Conservation (phyloP, 2,329 filamentous ascomycete species). For the Pseudogymnoascus sp. region DNA sequence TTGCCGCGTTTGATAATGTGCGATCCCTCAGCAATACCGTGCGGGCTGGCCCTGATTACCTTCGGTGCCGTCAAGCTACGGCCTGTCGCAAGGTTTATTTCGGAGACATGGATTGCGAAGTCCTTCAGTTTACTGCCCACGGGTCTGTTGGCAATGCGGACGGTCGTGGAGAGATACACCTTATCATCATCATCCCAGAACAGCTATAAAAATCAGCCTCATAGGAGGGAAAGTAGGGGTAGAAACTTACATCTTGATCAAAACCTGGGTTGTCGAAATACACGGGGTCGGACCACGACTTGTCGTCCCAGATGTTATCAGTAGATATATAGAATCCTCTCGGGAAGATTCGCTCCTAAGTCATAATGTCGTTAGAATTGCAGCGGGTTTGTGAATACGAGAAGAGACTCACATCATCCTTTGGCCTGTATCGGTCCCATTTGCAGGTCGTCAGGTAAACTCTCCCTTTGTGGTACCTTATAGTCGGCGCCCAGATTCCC, state of each 20-base stretch:
- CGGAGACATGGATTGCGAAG: constrained; percentile 42
- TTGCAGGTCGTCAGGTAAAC: constrained; percentile 42
- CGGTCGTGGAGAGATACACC: constrained; percentile 39
- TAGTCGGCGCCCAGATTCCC: constrained; percentile 42
- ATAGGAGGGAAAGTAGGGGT: background rate
- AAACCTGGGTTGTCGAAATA: constrained; percentile 48
- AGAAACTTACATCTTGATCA: constrained; percentile 43
- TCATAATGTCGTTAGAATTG: background rate
- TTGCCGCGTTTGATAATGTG: constrained; percentile 32
- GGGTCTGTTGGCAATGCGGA: constrained; percentile 28
- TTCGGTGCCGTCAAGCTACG: constrained; percentile 32
- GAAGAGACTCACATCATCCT: constrained; percentile 38
- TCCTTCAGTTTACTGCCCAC: constrained; percentile 38
- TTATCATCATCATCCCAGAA: constrained; percentile 45
- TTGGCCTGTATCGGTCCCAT: constrained; percentile 38
- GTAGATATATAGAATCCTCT: constrained; percentile 38
- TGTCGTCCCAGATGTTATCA: constrained; percentile 38
- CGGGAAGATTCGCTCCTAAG: constrained; percentile 19
- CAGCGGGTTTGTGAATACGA: background rate
- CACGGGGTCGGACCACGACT: constrained; percentile 44
- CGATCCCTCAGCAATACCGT: constrained; percentile 37
- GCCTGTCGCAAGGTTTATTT: constrained; percentile 38
- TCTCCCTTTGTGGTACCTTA: constrained; percentile 36
- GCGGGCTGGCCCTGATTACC: constrained; percentile 32
- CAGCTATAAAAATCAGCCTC: constrained; percentile 17